Conservation (phyloP, 352 stramenopile species). For the Globisporangium iwayamae region DNA sequence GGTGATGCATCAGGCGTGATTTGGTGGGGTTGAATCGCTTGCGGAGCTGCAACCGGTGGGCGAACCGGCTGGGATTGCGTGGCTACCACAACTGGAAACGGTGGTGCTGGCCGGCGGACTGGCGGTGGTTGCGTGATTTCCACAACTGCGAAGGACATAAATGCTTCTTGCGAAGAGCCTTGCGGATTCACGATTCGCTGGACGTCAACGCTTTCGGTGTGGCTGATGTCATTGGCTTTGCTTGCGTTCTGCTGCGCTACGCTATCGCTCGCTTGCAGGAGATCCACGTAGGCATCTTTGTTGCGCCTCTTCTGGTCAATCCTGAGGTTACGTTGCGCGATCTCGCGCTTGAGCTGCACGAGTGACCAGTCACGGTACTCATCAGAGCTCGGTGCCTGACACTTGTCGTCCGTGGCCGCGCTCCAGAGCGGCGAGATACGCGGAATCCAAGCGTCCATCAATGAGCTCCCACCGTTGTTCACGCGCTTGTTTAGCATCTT, state of each 20-base stretch:
- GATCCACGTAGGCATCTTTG: conserved; percentile 40
- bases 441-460: conserved; percentile 22
- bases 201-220: conserved; percentile 11
- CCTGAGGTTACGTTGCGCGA: conserved; percentile 44
- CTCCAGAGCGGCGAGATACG: conserved; percentile 42
- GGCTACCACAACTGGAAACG: background rate
- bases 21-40: background rate
- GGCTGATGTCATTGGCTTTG: background rate
- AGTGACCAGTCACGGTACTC: conserved; percentile 54
- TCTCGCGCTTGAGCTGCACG: conserved; percentile 51
- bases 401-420: conserved; percentile 36
- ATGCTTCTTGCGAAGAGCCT: background rate
- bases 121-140: background rate
- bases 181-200: background rate
- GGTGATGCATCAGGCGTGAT: background rate
- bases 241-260: background rate
- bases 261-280: conserved; percentile 32
- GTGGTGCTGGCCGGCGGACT: background rate
- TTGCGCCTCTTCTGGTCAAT: conserved; percentile 40
- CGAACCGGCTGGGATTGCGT: background rate
- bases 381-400: conserved; percentile 39
- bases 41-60: background rate
- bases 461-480: background rate
- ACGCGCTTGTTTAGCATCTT: background rate
- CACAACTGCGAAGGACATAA: background rate